Percentiles rank a stretch among this genome's conserved stretches.
Conservation (phyloP, 2,329 filamentous ascomycete genomes). For the Scortechinia acanthostroma region DNA sequence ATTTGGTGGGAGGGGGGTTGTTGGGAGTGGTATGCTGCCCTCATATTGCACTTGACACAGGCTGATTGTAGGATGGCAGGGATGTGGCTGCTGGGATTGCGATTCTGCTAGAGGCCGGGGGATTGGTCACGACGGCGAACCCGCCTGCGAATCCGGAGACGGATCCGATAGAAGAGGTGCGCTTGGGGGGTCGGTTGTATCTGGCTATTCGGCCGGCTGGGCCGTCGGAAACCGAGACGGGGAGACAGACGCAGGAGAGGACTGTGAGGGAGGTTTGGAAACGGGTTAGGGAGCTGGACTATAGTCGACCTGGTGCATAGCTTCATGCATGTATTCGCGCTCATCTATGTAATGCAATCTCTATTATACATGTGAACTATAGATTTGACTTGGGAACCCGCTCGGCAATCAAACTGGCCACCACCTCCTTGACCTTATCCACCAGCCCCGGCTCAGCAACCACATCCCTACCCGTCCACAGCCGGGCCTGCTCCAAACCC, state of each 20-base stretch:
- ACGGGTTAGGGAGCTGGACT: slow-evolving; percentile 59
- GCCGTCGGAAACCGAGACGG: slow-evolving; percentile 50
- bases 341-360: too few relatives aligned
- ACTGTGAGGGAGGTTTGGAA: slow-evolving; percentile 69
- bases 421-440: neutral
- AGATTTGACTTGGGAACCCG: neutral
- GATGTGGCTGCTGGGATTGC: slow-evolving; percentile 73
- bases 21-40: slow-evolving; percentile 59
- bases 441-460: neutral
- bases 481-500: slow-evolving; percentile 54
- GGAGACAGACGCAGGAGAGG: slow-evolving; percentile 60
- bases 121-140: slow-evolving; percentile 68
- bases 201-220: slow-evolving; percentile 67
- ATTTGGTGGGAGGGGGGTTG: slow-evolving; percentile 80
- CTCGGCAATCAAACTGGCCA: neutral
- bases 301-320: slow-evolving; percentile 53
- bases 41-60: neutral
- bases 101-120: slow-evolving; percentile 67
- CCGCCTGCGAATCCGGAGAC: slow-evolving; percentile 50
- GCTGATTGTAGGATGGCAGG: slow-evolving; percentile 25
- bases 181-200: slow-evolving; percentile 63
- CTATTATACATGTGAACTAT: too few relatives aligned
- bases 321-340: neutral
- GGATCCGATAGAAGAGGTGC: slow-evolving; percentile 47
- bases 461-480: neutral